Conservation (phyloP, 2,329 filamentous ascomycete species). For the Plenodomus tracheiphilus region DNA sequence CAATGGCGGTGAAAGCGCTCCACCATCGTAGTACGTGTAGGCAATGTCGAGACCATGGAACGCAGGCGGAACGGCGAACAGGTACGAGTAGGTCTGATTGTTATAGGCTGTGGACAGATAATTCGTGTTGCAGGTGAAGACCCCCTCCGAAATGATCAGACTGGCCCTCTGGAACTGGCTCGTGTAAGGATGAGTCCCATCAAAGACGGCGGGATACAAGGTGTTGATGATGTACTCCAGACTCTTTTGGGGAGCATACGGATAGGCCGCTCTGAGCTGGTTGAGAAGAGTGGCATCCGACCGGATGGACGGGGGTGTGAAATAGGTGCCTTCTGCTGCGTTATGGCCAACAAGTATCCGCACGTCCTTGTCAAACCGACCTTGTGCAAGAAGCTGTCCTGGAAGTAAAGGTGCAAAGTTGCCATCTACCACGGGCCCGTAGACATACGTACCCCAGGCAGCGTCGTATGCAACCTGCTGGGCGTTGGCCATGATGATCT, state of each 20-base stretch:
- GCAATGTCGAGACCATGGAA: slow-evolving; percentile 57
- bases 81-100: slow-evolving; percentile 56
- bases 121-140: slow-evolving; percentile 57
- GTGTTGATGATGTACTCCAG: slow-evolving; percentile 49
- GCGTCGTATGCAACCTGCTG: slow-evolving; percentile 36
- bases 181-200: slow-evolving; percentile 53
- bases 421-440: slow-evolving; percentile 43
- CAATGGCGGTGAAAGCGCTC: slow-evolving; percentile 12
- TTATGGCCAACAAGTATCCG: slow-evolving; percentile 49
- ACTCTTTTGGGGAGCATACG: slow-evolving; percentile 32
- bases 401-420: slow-evolving; percentile 37
- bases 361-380: slow-evolving; percentile 42
- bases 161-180: slow-evolving; percentile 49
- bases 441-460: slow-evolving; percentile 38
- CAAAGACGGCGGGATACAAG: slow-evolving; percentile 56
- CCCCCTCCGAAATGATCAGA: slow-evolving; percentile 49
- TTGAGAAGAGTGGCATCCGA: slow-evolving; percentile 33
- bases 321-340: slow-evolving; percentile 50
- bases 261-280: slow-evolving; percentile 31
- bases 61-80: slow-evolving; percentile 57
- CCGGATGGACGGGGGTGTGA: slow-evolving; percentile 46
- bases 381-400: slow-evolving; percentile 41
- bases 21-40: slow-evolving; percentile 58
- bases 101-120: slow-evolving; percentile 53
- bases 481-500: slow-evolving; percentile 40